Evolutionary conservation across 441 rosid species (phyloP), one percentile per base, ranked within the genome.

Genomic region (Flueggea neowawraea): DNA sequence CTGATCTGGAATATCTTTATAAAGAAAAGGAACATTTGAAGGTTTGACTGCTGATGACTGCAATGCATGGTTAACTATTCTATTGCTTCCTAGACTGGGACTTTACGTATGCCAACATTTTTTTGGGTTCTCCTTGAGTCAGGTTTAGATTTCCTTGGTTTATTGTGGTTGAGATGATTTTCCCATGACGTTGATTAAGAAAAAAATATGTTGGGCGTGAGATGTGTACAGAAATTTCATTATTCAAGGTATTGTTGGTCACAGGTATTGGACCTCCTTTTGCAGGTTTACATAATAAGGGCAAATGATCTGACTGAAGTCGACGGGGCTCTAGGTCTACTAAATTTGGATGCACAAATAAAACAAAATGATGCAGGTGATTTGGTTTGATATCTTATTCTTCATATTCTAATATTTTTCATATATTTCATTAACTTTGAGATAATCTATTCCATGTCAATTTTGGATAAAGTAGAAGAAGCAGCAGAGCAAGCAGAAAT

Each of bases 251-350:
- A 22, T 22, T 22, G 28, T 22, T 22, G 28, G 28, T 22, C 28
- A 22, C 28, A 39, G 39, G 6, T 31, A 33, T 63, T 33, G 61
- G 61, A 61, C 41, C 60, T 44, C 31, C 32, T 56, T 66, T 55
- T 78, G 75, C 68, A 87, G 94, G 83, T 85, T 43, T 83, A 83
- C 73, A 68, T 85, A 60, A 73, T 85, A 73, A 85, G 83, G 73
- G 84, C 85, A n/a, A 75, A 80, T 62, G 84, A 80, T 66, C 74
- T 80, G 47, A 69, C 78, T 16, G 95, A 88, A 67, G 78, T 85
- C 36, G 87, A 85, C 67, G 89, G 90, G 43, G 89, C 83, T 58
- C 77, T 83, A 60, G 89, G 87, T 65, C 87, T 83, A 41, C 82
- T 83, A 52, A 85, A 81, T 75, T 78, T 85, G 78, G 91, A 78